Conservation (phyloP, 2,329 filamentous ascomycete genomes). For the Pleurostoma richardsiae region DNA sequence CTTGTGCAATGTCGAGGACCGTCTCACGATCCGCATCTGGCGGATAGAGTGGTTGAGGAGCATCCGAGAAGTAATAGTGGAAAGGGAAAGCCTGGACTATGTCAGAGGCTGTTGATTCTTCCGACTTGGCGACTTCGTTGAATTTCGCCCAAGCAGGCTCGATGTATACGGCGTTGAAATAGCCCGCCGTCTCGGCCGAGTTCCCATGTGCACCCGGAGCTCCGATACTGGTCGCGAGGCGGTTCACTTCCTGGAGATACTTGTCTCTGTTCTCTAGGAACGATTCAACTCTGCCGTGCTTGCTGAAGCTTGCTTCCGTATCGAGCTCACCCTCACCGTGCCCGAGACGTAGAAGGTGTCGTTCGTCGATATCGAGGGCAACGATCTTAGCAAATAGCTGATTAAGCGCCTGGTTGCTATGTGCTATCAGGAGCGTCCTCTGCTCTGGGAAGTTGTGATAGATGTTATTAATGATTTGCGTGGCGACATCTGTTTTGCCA, state of each 20-base stretch:
- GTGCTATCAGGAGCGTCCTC: slow-evolving; percentile 85
- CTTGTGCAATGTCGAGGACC: slow-evolving; percentile 71
- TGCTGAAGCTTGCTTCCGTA: slow-evolving; percentile 83
- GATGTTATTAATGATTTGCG: slow-evolving; percentile 97
- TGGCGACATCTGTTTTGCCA: slow-evolving; percentile 98
- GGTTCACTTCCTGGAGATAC: slow-evolving; percentile 78
- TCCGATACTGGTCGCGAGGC: slow-evolving; percentile 76
- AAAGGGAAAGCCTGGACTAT: slow-evolving; percentile 80
- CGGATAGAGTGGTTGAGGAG: slow-evolving; percentile 81
- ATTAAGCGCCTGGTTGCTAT: slow-evolving; percentile 97
- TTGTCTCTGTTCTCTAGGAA: slow-evolving; percentile 83
- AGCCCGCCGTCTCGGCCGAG: slow-evolving; percentile 93
- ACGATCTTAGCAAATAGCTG: slow-evolving; percentile 98
- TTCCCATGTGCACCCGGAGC: slow-evolving; percentile 93
- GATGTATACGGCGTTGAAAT: slow-evolving; percentile 92
- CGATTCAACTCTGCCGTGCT: slow-evolving; percentile 89
- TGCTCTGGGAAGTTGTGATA: slow-evolving; percentile 97
- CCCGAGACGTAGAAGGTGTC: slow-evolving; percentile 85
- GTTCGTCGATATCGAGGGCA: slow-evolving; percentile 91
- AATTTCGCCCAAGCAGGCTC: slow-evolving; percentile 86
- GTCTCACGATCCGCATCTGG: slow-evolving; percentile 57
- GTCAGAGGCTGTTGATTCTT: slow-evolving; percentile 51
- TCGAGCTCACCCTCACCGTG: slow-evolving; percentile 94
- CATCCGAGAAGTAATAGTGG: slow-evolving; percentile 78
- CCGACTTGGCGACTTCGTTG: slow-evolving; percentile 56